phyloP scores from a whole-genome alignment of 129 eudicot genomes.

The Flaveria linearis region DNA sequence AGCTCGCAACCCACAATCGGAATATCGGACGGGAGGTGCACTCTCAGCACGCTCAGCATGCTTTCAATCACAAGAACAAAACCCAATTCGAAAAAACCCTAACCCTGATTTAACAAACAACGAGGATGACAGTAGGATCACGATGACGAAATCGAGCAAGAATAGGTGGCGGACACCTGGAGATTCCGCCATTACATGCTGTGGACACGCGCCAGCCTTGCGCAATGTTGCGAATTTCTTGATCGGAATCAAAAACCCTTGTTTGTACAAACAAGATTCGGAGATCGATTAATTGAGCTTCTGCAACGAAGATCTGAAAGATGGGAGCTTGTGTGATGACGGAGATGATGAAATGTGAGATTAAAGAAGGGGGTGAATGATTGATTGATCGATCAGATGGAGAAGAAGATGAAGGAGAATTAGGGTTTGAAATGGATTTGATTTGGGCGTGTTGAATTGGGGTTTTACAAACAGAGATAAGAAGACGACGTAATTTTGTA shows the following conservation, averaged over 20 bases:
- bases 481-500: constrained; percentile 23
- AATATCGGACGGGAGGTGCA: constrained; percentile 88
- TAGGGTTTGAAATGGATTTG: constrained; percentile 32
- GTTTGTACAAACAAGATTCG: constrained; percentile 10
- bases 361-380: constrained; percentile 2
- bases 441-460: constrained; percentile 36
- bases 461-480: constrained; percentile 41
- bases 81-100: constrained; percentile 31
- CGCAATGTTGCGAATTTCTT: not conserved
- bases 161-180: constrained; percentile 67
- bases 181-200: constrained; percentile 75
- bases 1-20: constrained; percentile 91
- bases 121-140: constrained; percentile 25
- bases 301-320: constrained; percentile 22
- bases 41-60: constrained; percentile 71
- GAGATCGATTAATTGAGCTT: constrained; percentile 20
- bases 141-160: constrained; percentile 24
- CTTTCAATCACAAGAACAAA: constrained; percentile 18
- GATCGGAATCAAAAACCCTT: constrained; percentile 19
- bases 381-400: constrained; percentile 18
- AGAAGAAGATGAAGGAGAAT: constrained; percentile 1
- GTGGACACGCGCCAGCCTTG: constrained; percentile 71
- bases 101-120: constrained; percentile 28
- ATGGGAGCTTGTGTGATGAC: not conserved
- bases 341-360: not conserved